Evolutionary conservation across 1,139 yeast species (phyloP), one percentile per base, ranked within the genome.

Genomic region (Pneumocystis jirovecii): DNA sequence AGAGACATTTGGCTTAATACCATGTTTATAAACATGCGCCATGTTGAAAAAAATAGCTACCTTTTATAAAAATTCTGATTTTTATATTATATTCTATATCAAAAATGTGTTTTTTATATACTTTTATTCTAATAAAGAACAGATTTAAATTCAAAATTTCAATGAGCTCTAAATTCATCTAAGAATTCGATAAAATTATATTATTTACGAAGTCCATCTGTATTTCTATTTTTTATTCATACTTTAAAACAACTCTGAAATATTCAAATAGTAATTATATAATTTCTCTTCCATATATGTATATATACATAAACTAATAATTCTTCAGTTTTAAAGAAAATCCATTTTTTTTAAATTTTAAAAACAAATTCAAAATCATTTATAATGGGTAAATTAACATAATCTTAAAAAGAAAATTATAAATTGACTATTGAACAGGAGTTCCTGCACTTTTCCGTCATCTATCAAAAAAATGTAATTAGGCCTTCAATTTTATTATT

Each of bases 401-500:
- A 50, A 50, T 25, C 21, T 25, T 25, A 50, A 45, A 1, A 25
- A 50, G 21, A 50, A 50, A 50, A 50, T 6, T 15, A 50, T 8
- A 50, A 25, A 50, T 17, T 50, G 10, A 50, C 17, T 25, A 10
- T 50, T 19, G 1, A 21, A 12, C 21, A 42, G 61, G 98, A 79
- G 98, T 93, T 70, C 98, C 98, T 71, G 96, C 98, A 61, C 85
- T 95, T 73, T 95, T 91, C 77, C 83, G 98, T 78, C 95, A 98
- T 97, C 80, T 95, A 64, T 90, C 97, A 1, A 78, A 85, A 69
- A 90, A 91, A 75, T 95, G 57, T 29, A 50, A 50, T 12, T 3
- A 25, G 12, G 4, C 17, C 6, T 44, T 50, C n/a, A 50, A 21
- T 45, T 45, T 21, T 21, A 45, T 25, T 25, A 19, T 50, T 12